A percentile compares a stretch with the other conserved stretches of the same genome.
Conservation (phyloP, 352 stramenopile genomes). For the Globisporangium acanthophoron region DNA sequence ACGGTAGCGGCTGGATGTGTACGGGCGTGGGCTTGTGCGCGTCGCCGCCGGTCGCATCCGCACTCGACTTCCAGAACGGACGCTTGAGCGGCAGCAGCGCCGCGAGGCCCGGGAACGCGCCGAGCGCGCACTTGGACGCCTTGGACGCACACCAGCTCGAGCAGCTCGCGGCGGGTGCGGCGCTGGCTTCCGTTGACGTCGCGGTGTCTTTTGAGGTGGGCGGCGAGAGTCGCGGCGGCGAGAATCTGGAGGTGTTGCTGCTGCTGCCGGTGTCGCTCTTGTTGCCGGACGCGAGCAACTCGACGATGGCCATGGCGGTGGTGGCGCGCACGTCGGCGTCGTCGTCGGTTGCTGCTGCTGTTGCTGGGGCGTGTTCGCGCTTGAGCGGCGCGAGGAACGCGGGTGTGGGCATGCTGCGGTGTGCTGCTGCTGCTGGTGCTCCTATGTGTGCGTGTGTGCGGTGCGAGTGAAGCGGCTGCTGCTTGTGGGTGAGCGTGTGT, state of each 20-base stretch:
- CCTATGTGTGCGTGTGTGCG: too few relatives aligned
- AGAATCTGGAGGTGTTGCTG: background rate
- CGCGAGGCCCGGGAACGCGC: constrained; percentile 3
- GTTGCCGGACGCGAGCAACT: constrained; percentile 6
- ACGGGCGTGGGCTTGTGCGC: background rate
- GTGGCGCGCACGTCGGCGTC: constrained; percentile 11
- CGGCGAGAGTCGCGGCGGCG: background rate
- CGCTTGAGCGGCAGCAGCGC: constrained; percentile 9
- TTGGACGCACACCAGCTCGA: background rate
- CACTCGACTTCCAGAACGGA: constrained; percentile 5
- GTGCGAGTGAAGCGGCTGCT: too few relatives aligned
- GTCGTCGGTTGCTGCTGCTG: background rate
- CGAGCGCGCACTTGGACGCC: background rate
- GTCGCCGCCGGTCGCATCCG: background rate
- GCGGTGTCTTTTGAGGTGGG: too few relatives aligned
- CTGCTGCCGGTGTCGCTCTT: background rate
- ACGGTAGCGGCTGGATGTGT: constrained; percentile 13
- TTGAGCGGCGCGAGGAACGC: background rate
- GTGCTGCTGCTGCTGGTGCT: too few relatives aligned
- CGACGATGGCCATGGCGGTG: constrained; percentile 13
- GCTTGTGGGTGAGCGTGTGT: background rate
- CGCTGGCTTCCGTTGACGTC: background rate
- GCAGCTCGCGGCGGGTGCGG: background rate
- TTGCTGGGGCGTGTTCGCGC: background rate
- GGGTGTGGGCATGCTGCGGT: background rate